These are phyloP conservation scores for Heteromeles arbutifolia DNA, from an alignment of 306 rosid genomes.

Conservation along the genomic window DNA sequence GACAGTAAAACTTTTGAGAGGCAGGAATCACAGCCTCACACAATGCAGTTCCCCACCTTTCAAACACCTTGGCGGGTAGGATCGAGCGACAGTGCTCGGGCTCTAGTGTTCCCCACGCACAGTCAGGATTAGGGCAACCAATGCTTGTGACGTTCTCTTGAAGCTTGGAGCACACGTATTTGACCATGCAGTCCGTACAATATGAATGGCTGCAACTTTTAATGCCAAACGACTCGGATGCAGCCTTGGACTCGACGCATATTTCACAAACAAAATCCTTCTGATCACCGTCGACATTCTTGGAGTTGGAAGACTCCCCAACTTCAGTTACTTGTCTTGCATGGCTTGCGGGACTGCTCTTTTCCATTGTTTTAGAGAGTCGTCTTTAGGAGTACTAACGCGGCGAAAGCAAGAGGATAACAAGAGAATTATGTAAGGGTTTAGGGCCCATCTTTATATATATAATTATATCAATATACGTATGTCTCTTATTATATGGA, in stretches of 20 bases:
- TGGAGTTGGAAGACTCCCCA: not conserved
- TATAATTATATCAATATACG: too few species aligned
- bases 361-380: too few species aligned
- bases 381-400: too few species aligned
- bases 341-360: too few species aligned
- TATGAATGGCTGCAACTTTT: conserved; percentile 36
- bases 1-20: conserved; percentile 42
- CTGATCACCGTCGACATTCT: not conserved
- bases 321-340: too few species aligned
- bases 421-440: too few species aligned
- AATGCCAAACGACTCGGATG: not conserved
- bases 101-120: conserved; percentile 11
- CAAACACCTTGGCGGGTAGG: conserved; percentile 33
- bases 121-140: not conserved
- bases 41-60: conserved; percentile 49
- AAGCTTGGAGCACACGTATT: conserved; percentile 39
- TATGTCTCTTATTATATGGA: too few species aligned
- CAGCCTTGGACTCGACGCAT: conserved; percentile 3
- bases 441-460: too few species aligned
- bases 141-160: conserved; percentile 18
- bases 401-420: too few species aligned
- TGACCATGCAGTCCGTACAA: conserved; percentile 41
- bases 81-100: conserved; percentile 22
- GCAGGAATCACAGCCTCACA: conserved; percentile 38
- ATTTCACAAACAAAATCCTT: conserved; percentile 13